phyloP scores from a whole-genome alignment of 495 filamentous ascomycete genomes.

The Elaphomyces granulatus region DNA sequence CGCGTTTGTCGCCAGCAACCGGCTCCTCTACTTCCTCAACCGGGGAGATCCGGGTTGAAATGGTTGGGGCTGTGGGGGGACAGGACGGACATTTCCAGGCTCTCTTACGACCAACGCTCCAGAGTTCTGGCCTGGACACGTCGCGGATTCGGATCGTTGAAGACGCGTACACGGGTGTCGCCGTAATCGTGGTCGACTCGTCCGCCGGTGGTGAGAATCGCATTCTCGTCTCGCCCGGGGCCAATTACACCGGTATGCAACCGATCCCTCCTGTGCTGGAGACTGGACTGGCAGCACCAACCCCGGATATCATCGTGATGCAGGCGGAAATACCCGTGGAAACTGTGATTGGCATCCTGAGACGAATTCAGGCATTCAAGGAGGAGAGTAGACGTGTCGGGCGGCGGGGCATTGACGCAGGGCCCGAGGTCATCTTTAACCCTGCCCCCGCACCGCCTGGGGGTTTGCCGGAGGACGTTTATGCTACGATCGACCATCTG shows the following conservation, averaged over 20 bases:
- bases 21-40: slow-evolving; percentile 12
- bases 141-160: slow-evolving; percentile 33
- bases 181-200: slow-evolving; percentile 74
- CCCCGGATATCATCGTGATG: slow-evolving; percentile 59
- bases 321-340: slow-evolving; percentile 75
- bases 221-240: slow-evolving; percentile 67
- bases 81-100: slow-evolving; percentile 33
- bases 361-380: slow-evolving; percentile 20
- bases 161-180: slow-evolving; percentile 57
- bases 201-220: slow-evolving; percentile 68
- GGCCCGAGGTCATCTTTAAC: slow-evolving; percentile 57
- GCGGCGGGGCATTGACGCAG: slow-evolving; percentile 29
- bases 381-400: slow-evolving; percentile 32
- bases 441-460: slow-evolving; percentile 61
- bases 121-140: slow-evolving; percentile 47
- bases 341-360: slow-evolving; percentile 53
- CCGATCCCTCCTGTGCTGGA: slow-evolving; percentile 29
- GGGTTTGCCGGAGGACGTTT: slow-evolving; percentile 51
- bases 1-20: slow-evolving; percentile 9
- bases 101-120: slow-evolving; percentile 31
- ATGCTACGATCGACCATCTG: slow-evolving; percentile 55
- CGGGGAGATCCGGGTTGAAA: slow-evolving; percentile 47
- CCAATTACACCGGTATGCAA: slow-evolving; percentile 48
- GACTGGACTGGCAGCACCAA: slow-evolving; percentile 19
- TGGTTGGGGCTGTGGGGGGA: slow-evolving; percentile 71